These are phyloP conservation scores for Fraxinus dipetala DNA, from an alignment of 305 asterid species.

Conservation along the genomic window DNA sequence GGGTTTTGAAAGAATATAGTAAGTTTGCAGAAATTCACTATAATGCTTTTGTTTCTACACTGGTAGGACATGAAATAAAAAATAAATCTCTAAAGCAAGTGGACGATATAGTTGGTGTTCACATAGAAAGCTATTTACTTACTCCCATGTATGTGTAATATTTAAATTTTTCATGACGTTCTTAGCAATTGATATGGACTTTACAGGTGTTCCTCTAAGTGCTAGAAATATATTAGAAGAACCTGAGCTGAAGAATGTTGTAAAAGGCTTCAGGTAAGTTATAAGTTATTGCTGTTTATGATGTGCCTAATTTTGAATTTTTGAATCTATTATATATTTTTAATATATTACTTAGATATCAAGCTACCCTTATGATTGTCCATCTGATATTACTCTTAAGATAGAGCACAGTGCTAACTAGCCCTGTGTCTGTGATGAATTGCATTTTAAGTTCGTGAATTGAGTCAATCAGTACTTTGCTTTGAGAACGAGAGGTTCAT, in stretches of 20 bases:
- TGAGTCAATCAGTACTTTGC: not conserved
- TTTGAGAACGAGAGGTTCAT: not conserved
- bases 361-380: not conserved
- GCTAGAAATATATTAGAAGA: constrained; percentile 89
- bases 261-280: constrained; percentile 69
- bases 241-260: constrained; percentile 77
- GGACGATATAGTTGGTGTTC: not conserved
- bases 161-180: constrained; percentile 3
- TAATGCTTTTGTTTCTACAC: not conserved
- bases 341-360: not conserved
- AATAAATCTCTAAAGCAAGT: not conserved
- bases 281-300: constrained; percentile 20
- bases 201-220: constrained; percentile 67
- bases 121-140: constrained; percentile 14
- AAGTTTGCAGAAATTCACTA: constrained; percentile 31
- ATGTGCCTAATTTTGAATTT: not conserved
- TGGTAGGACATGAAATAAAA: not conserved
- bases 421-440: not conserved
- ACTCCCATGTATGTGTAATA: not conserved
- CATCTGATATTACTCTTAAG: not conserved
- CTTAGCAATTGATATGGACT: constrained; percentile 24
- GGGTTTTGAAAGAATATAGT: constrained; percentile 80
- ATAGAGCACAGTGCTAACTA: not conserved
- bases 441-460: not conserved
- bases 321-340: not conserved